Evolutionary conservation across 331 rosid genomes (phyloP), one percentile per base, ranked within the genome.

Genomic region (Malus hybrid): DNA sequence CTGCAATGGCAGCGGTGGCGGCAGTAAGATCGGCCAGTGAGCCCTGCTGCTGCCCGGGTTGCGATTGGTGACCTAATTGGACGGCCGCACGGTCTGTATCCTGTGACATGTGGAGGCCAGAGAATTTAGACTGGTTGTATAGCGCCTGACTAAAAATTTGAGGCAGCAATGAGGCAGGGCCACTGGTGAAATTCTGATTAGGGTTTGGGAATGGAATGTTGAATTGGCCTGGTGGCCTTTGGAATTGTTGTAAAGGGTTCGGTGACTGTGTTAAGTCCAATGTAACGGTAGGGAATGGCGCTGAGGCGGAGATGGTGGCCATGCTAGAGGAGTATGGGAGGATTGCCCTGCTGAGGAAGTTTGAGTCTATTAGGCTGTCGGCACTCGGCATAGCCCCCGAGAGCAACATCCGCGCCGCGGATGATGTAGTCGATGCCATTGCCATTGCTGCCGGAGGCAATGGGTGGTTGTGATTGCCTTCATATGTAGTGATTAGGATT

Each of bases 401-500:
- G 0, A 93, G 89, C 16, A 93, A 81, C 98, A 91, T 93, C 68
- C 75, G 76, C 2, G 98, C 96, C 0, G 98, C 98, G 1, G 98
- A 85, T 9, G 98, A 89, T 3, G 98, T 93, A 0, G 97, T 87
- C 2, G 91, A 88, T 14, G 92, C 93, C 98, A 93, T 93, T 57
- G 93, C 90, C 89, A 88, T 87, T 1, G 98, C 98, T 0, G 97
- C 90, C 3, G 98, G 96, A 2, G 97, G 97, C 80, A 93, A 79
- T 12, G 98, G 97, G 54, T 93, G 98, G 87, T 65, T 91, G 90
- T 93, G 98, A 42, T 88, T 88, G 34, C 98, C 98, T 82, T 93
- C 98, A 72, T 91, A 93, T 46, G 98, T 93, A 29, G 98, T 93
- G 57, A 93, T 80, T 0, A 93, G 90, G 69, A 93, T 85, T 32